Percentiles rank a stretch among this genome's conserved stretches.
phyloP scores from a whole-genome alignment of 768 basidiomycete species.

The Termitomyces sp. region DNA sequence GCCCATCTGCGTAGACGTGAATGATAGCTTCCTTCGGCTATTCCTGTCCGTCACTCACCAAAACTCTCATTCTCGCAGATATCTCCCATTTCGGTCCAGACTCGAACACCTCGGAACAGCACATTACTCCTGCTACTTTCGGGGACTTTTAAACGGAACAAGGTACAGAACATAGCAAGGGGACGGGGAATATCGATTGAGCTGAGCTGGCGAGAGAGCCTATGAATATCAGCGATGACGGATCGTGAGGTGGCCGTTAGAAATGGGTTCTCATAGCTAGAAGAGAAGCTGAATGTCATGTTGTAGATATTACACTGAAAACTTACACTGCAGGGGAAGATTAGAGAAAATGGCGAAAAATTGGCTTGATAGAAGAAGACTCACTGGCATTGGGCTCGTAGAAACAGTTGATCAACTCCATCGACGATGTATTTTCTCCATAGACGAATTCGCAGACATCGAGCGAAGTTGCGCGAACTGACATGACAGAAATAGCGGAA shows the following conservation, averaged over 20 bases:
- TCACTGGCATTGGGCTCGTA: slow-evolving; percentile 72
- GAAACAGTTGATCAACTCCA: slow-evolving; percentile 54
- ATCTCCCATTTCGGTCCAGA: slow-evolving; percentile 76
- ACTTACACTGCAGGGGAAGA: slow-evolving; percentile 37
- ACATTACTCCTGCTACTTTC: slow-evolving; percentile 28
- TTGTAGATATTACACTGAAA: neutral
- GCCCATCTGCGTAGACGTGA: slow-evolving; percentile 10
- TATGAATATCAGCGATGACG: slow-evolving; percentile 69
- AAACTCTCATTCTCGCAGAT: slow-evolving; percentile 78
- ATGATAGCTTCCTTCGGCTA: neutral
- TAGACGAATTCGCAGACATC: slow-evolving; percentile 74
- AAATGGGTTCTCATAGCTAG: slow-evolving; percentile 77
- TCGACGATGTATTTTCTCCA: slow-evolving; percentile 49
- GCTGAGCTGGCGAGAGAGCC: slow-evolving; percentile 56
- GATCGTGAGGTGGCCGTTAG: slow-evolving; percentile 72
- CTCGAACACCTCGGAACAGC: slow-evolving; percentile 61
- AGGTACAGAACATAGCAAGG: slow-evolving; percentile 51
- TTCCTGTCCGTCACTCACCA: slow-evolving; percentile 38
- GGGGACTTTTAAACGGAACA: slow-evolving; percentile 41
- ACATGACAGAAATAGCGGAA: slow-evolving; percentile 34
- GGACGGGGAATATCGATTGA: slow-evolving; percentile 69
- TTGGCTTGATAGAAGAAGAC: slow-evolving; percentile 19
- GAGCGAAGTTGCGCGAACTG: slow-evolving; percentile 55
- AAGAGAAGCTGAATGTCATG: slow-evolving; percentile 5
- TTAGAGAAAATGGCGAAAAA: slow-evolving; percentile 13